Evolutionary conservation across 169 alveolate species (phyloP), one percentile per base, ranked within the genome.

Genomic region (Babesia bovis): DNA sequence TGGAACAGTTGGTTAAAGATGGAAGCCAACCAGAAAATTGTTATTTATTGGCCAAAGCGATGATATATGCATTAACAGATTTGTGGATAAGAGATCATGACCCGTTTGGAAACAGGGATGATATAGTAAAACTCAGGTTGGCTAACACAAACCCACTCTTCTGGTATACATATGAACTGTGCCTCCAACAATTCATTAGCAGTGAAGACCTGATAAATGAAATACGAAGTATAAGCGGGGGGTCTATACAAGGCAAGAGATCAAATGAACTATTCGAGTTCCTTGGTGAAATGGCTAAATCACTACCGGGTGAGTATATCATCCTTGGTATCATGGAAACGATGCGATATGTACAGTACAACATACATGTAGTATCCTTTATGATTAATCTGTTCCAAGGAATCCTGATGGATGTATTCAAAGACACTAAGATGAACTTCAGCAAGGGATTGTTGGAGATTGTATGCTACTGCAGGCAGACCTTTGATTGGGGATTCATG

Each of bases 401-500:
- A 35, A 40, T 45, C 13, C 61, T 78, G 21, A 28, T 78, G 38
- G 87, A 78, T 56, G 41, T 70, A 15, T 78, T 78, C 66, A 78
- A 78, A 36, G 28, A 52, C 32, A 78, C 69, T n/a, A 47, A 49
- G 44, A 68, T 78, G 7, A 78, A 63, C 53, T 66, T 78, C 45
- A 78, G 87, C 77, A 45, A 74, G 55, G 87, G 87, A 13, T 35
- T 78, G 9, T 58, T 78, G 69, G 87, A 78, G 26, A 68, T 78
- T 19, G 87, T 78, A 19, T 78, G 84, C 61, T 78, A 44, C 50
- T 78, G 87, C 77, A 42, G 87, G 35, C 87, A 78, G 53, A 57
- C 55, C 40, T 78, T 78, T 47, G 87, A 78, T 69, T 78, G 87
- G 87, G 87, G 87, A 12, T 78, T 78, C 68, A 78, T 78, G 87